phyloP scores from a whole-genome alignment of 176 grass and related monocot genomes.

The Themeda triandra region DNA sequence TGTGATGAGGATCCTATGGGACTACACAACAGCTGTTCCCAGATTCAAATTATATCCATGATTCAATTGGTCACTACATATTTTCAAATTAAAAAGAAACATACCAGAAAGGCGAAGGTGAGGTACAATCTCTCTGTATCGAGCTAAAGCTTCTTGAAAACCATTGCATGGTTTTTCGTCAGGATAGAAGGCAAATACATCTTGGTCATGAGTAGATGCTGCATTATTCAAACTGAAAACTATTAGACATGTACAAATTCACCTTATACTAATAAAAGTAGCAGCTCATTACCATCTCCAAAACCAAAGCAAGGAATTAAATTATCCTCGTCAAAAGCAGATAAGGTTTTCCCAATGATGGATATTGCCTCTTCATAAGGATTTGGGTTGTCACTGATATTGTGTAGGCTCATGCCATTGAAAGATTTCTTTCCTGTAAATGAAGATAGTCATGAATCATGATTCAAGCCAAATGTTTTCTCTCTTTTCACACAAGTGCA shows the following conservation, averaged over 20 bases:
- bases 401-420: conserved; percentile 69
- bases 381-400: conserved; percentile 67
- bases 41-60: background rate
- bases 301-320: conserved; percentile 97
- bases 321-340: conserved; percentile 89
- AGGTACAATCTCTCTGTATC: conserved; percentile 78
- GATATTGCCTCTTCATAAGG: conserved; percentile 90
- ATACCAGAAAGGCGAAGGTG: conserved; percentile 81
- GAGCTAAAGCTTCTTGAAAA: conserved; percentile 70
- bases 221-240: conserved; percentile 28
- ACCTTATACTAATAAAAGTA: background rate
- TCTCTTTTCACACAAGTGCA: background rate
- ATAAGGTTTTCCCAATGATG: conserved; percentile 81
- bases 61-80: background rate
- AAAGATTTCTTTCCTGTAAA: conserved; percentile 65
- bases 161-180: conserved; percentile 77
- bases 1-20: background rate
- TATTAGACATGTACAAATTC: conserved; percentile 5
- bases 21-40: background rate
- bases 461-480: background rate
- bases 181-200: conserved; percentile 80
- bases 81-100: conserved; percentile 26
- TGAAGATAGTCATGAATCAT: background rate
- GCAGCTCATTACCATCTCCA: conserved; percentile 74
- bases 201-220: conserved; percentile 89